These are phyloP conservation scores for Aspergillus bridgeri DNA, from an alignment of 495 filamentous ascomycete genomes.

Conservation along the genomic window DNA sequence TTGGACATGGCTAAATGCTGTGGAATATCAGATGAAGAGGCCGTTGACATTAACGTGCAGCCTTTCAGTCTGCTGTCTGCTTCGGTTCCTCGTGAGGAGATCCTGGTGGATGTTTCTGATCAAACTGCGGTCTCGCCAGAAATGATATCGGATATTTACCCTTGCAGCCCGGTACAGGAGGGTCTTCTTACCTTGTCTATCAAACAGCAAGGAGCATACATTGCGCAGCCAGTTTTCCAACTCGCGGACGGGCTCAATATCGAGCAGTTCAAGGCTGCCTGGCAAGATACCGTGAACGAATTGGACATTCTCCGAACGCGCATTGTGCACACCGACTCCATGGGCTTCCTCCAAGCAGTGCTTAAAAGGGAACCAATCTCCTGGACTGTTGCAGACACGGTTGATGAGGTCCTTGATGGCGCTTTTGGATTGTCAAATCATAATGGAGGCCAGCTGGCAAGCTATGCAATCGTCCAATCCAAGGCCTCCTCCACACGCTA, in stretches of 20 bases:
- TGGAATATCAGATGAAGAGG: conserved; percentile 1
- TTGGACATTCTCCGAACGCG: conserved; percentile 55
- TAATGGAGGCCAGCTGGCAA: conserved; percentile 53
- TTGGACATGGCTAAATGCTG: conserved; percentile 45
- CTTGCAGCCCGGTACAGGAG: conserved; percentile 69
- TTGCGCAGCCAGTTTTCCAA: conserved; percentile 46
- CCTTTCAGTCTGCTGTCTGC: conserved; percentile 47
- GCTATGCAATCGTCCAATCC: conserved; percentile 49
- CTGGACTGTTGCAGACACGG: conserved; percentile 41
- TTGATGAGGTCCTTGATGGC: conserved; percentile 45
- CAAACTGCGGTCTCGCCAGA: conserved; percentile 41
- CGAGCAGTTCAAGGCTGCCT: conserved; percentile 49
- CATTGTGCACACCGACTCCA: conserved; percentile 46
- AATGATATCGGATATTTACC: conserved; percentile 55
- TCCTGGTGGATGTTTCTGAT: conserved; percentile 44
- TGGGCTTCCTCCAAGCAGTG: conserved; percentile 53
- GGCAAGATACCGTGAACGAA: conserved; percentile 46
- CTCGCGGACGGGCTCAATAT: conserved; percentile 43
- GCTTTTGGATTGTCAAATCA: conserved; percentile 43
- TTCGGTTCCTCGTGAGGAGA: conserved; percentile 18
- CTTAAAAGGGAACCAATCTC: conserved; percentile 45
- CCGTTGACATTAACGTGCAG: conserved; percentile 19
- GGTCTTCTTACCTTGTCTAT: conserved; percentile 61
- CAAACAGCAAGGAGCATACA: conserved; percentile 50
- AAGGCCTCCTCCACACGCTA: conserved; percentile 25